Conservation (phyloP, 2,329 filamentous ascomycete species). For the Dendrostoma leiphaemia region DNA sequence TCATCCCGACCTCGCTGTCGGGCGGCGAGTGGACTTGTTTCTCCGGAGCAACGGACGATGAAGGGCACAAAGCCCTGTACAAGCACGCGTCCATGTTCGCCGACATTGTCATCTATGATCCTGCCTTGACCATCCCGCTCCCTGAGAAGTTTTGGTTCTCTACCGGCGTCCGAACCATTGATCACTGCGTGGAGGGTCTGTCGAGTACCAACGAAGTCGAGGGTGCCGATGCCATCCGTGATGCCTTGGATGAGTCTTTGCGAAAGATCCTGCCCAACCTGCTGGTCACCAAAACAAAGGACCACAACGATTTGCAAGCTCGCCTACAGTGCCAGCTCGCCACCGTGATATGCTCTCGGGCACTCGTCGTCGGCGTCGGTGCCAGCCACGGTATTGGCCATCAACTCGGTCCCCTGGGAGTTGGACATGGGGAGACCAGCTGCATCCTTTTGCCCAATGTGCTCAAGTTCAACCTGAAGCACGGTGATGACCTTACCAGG, state of each 20-base stretch:
- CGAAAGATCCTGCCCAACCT: not conserved
- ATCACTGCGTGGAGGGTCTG: slow-evolving; percentile 48
- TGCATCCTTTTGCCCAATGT: slow-evolving; percentile 55
- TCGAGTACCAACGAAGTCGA: not conserved
- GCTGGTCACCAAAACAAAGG: not conserved
- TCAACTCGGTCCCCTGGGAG: slow-evolving; percentile 52
- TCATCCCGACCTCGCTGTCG: slow-evolving; percentile 6
- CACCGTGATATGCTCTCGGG: not conserved
- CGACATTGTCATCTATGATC: slow-evolving; percentile 47
- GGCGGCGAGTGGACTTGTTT: not conserved
- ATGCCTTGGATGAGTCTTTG: not conserved
- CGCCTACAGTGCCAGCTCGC: not conserved
- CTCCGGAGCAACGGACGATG: not conserved
- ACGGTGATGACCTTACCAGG: slow-evolving; percentile 31
- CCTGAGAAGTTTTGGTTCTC: slow-evolving; percentile 48
- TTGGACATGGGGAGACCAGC: slow-evolving; percentile 60
- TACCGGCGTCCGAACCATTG: slow-evolving; percentile 49
- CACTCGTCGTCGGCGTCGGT: slow-evolving; percentile 23
- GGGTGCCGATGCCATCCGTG: not conserved
- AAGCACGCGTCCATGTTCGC: not conserved
- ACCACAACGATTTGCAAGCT: not conserved
- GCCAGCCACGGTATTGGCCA: slow-evolving; percentile 53
- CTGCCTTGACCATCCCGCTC: slow-evolving; percentile 42
- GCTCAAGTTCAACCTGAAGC: slow-evolving; percentile 50
- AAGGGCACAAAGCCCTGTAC: not conserved